phyloP scores from a whole-genome alignment of 176 grass and related monocot genomes.

The Dactylis glomerata region DNA sequence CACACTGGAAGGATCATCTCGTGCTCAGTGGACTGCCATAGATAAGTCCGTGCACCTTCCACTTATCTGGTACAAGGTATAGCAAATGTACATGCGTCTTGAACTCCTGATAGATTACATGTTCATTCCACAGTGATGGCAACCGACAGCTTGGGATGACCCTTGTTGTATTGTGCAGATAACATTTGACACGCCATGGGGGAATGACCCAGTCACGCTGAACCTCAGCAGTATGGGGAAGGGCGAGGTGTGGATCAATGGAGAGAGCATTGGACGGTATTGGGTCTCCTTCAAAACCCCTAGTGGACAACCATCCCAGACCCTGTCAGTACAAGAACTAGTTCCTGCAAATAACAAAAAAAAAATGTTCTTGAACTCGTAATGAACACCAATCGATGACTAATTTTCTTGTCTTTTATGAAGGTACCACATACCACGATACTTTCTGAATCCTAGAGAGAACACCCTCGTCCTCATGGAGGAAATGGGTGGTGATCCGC shows the following conservation, averaged over 20 bases:
- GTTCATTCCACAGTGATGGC: not conserved
- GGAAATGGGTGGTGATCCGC: slow-evolving; percentile 62
- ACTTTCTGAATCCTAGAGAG: slow-evolving; percentile 44
- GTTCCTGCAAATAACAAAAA: not conserved
- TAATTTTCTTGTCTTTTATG: slow-evolving; percentile 8
- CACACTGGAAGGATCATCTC: slow-evolving; percentile 35
- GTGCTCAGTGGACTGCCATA: slow-evolving; percentile 37
- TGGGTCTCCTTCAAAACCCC: slow-evolving; percentile 67
- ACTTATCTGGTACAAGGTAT: slow-evolving; percentile 71
- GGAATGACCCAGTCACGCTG: slow-evolving; percentile 52
- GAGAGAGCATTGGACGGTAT: slow-evolving; percentile 74
- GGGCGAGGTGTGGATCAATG: slow-evolving; percentile 83
- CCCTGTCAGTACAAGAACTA: slow-evolving; percentile 45
- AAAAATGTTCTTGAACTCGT: not conserved
- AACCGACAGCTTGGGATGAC: slow-evolving; percentile 4
- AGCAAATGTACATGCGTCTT: not conserved
- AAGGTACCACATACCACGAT: slow-evolving; percentile 72
- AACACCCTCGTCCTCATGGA: slow-evolving; percentile 68
- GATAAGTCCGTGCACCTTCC: slow-evolving; percentile 33
- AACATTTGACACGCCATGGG: slow-evolving; percentile 50
- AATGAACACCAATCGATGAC: not conserved
- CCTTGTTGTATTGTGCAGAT: slow-evolving; percentile 35
- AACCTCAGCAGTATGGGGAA: slow-evolving; percentile 77
- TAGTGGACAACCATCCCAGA: slow-evolving; percentile 58
- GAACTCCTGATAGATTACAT: not conserved